Evolutionary conservation across 1,139 yeast genomes (phyloP).

Genomic region (Ogataea hybrid): DNA sequence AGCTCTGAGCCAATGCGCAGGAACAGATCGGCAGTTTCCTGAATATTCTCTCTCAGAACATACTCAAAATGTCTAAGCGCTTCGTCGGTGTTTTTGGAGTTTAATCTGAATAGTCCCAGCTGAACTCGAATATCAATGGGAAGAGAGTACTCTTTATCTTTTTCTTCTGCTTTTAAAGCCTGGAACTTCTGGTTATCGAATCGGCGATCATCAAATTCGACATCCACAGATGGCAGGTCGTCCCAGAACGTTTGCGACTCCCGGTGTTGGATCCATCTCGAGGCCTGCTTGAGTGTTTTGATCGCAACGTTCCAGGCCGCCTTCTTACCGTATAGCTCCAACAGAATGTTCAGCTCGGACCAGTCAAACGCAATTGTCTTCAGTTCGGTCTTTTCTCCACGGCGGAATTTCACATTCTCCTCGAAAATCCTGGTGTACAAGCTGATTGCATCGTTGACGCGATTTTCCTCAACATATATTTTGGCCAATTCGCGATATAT

Average conservation of each 20-base stretch:
- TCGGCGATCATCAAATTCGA: constrained; percentile 78
- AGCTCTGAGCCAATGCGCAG: constrained; percentile 74
- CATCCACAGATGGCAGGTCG: constrained; percentile 58
- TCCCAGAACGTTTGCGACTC: constrained; percentile 82
- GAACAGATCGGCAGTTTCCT: constrained; percentile 69
- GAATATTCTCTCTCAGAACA: constrained; percentile 54
- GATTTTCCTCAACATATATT: constrained; percentile 70
- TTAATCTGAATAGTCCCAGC: constrained; percentile 70
- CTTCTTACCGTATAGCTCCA: constrained; percentile 73
- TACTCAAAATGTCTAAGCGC: constrained; percentile 69
- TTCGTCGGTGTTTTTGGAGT: constrained; percentile 61
- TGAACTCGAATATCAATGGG: constrained; percentile 89
- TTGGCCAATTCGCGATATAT: constrained; percentile 74
- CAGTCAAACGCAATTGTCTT: constrained; percentile 56
- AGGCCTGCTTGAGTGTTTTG: constrained; percentile 60
- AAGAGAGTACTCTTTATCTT: constrained; percentile 45
- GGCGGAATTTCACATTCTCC: constrained; percentile 42
- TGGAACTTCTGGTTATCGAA: constrained; percentile 43
- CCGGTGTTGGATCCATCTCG: constrained; percentile 83
- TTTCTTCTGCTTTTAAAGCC: constrained; percentile 37
- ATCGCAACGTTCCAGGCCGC: constrained; percentile 65
- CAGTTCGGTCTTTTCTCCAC: constrained; percentile 24
- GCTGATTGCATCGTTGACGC: constrained; percentile 77
- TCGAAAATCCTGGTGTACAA: constrained; percentile 69
- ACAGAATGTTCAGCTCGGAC: constrained; percentile 82